These are phyloP conservation scores for Acanthamoeba triangularis DNA, from an alignment of 208 protist species.

Conservation along the genomic window DNA sequence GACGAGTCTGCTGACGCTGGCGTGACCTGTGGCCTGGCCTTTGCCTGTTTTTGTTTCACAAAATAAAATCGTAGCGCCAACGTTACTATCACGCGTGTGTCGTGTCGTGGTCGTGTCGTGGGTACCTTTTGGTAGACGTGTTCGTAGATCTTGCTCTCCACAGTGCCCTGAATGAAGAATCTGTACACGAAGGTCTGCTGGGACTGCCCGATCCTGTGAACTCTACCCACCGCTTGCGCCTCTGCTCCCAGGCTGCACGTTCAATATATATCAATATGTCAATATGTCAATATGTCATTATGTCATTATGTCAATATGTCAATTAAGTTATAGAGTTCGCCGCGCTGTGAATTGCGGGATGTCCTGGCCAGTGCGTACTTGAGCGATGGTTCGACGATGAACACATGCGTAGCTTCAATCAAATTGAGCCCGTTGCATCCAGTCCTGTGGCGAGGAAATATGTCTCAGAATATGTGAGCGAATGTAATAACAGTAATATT, in stretches of 20 bases:
- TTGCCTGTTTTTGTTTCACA: not conserved
- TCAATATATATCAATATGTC: too few relatives aligned
- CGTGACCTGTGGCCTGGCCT: not conserved
- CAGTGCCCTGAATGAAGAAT: conserved; percentile 83
- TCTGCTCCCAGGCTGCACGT: conserved; percentile 48
- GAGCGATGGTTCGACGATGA: conserved; percentile 83
- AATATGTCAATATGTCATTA: too few relatives aligned
- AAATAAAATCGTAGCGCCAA: too few relatives aligned
- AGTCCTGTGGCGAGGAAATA: too few relatives aligned
- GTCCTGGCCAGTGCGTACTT: conserved; percentile 74
- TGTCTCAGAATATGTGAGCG: not conserved
- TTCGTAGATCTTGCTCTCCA: conserved; percentile 80
- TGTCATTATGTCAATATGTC: too few relatives aligned
- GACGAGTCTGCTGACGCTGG: too few relatives aligned
- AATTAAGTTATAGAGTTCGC: too few relatives aligned
- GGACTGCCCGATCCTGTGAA: conserved; percentile 84
- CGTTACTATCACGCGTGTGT: too few relatives aligned
- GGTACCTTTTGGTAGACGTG: conserved; percentile 28
- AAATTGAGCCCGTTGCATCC: conserved; percentile 86
- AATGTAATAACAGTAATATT: not conserved
- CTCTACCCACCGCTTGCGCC: conserved; percentile 80
- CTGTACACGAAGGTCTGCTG: conserved; percentile 80
- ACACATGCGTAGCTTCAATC: conserved; percentile 84
- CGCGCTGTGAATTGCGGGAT: not conserved
- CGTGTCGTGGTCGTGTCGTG: not conserved